Percentiles rank a stretch among this genome's conserved stretches.
Evolutionary conservation across 1,139 yeast genomes (phyloP).

Genomic region (Suhomyces kunorum): DNA sequence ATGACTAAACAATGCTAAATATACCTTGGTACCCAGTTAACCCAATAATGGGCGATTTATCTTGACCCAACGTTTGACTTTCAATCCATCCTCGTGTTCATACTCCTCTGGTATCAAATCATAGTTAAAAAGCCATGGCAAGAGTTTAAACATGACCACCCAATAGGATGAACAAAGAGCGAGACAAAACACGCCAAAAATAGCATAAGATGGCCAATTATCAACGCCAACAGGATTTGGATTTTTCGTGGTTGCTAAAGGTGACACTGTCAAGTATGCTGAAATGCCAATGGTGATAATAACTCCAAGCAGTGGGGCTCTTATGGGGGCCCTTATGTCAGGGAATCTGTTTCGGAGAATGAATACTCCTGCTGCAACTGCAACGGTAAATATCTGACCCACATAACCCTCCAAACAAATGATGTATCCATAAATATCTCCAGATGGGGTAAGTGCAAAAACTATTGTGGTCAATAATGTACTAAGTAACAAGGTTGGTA

Average conservation of each 20-base stretch:
- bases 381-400: conserved; percentile 48
- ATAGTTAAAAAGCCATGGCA: conserved; percentile 49
- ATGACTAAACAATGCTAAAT: background rate
- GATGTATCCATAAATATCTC: conserved; percentile 77
- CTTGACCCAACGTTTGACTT: conserved; percentile 54
- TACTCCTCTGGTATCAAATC: conserved; percentile 39
- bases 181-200: conserved; percentile 35
- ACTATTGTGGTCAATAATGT: conserved; percentile 37
- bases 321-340: conserved; percentile 48
- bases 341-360: conserved; percentile 50
- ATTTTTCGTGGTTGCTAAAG: conserved; percentile 42
- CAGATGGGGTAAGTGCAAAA: conserved; percentile 69
- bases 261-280: conserved; percentile 45
- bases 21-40: background rate
- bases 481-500: conserved; percentile 47
- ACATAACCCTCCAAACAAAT: conserved; percentile 77
- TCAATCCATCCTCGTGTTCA: conserved; percentile 54
- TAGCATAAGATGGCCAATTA: conserved; percentile 55
- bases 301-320: conserved; percentile 50
- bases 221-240: conserved; percentile 47
- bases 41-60: conserved; percentile 10
- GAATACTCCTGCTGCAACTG: conserved; percentile 55
- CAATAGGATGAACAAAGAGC: conserved; percentile 46
- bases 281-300: conserved; percentile 41
- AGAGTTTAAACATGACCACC: conserved; percentile 45